Base-by-base conservation (phyloP, 176 grass and related monocot species). In the Calamus simplicifolius region DNA sequence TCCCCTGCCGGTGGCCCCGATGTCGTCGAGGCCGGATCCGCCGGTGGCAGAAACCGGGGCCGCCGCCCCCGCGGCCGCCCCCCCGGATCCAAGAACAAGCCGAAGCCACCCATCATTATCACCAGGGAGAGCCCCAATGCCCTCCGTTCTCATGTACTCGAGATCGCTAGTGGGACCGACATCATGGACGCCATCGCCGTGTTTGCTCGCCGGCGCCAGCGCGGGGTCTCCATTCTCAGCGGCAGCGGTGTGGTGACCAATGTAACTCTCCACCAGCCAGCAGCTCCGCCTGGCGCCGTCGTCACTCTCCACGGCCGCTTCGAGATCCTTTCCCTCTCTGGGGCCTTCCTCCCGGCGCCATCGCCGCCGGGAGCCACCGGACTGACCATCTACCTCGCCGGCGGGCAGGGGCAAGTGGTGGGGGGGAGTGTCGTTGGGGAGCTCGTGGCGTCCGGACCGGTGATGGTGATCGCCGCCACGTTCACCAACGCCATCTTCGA, bases 41-140 rank as follows among this genome's bases (percentile, higher is more conserved):
- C 38, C 12, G 66, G 74, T 13, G 27, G 14, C 19, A 23, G 19
- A 8, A 14, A 68, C 51, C 58, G 69, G 0, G 31, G 50, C 0
- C 82, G 86, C 6, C 82, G 91, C 48, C 86, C 91, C 13, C 86
- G 91, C n/a, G 91, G 91, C 7, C 73, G 91, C 14, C 91, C 91
- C 0, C 77, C 91, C 0, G 91, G 91, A 13, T 95, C 91, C 8
- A 95, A 90, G 77, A 95, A 95, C 86, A 95, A 86, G 74, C 80
- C 86, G 0, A 95, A 95, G 69, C 86, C 91, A 3, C 91, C 91
- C 1, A 76, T 95, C 23, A 70, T 95, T 63, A 72, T 95, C 48
- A 79, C 83, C 25, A 80, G 80, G 5, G 91, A 95, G 71, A 95
- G 83, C 68, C 82, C 86, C 31, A 84, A 87, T 75, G 86, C 83